Conservation (phyloP, 2,329 filamentous ascomycete genomes). For the Xylaria sp. region DNA sequence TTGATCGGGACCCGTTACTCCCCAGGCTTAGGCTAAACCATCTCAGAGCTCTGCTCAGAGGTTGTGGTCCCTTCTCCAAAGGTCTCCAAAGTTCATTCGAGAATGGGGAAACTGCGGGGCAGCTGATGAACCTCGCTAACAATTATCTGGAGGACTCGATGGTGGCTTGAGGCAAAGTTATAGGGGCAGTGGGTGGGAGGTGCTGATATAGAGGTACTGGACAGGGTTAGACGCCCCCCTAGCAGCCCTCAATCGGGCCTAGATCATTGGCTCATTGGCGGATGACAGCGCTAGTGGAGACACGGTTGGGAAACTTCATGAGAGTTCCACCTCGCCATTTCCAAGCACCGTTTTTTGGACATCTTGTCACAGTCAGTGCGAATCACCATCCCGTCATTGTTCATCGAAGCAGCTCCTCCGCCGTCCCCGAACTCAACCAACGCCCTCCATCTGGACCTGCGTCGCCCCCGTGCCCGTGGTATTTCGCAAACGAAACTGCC, state of each 20-base stretch:
- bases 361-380: slow-evolving; percentile 13
- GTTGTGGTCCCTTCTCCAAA: slow-evolving; percentile 15
- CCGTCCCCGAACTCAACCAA: not conserved
- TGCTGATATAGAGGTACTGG: slow-evolving; percentile 19
- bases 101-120: slow-evolving; percentile 31
- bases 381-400: slow-evolving; percentile 16
- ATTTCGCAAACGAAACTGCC: slow-evolving; percentile 6
- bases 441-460: not conserved
- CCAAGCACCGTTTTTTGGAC: slow-evolving; percentile 24
- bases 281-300: slow-evolving; percentile 18
- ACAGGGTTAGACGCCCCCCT: not conserved
- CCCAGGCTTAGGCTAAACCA: too few species aligned
- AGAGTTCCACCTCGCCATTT: slow-evolving; percentile 31
- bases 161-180: not conserved
- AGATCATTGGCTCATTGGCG: slow-evolving; percentile 19
- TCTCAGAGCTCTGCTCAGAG: too few species aligned
- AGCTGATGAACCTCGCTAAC: slow-evolving; percentile 24
- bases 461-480: slow-evolving; percentile 12
- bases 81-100: slow-evolving; percentile 17
- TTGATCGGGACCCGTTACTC: too few species aligned
- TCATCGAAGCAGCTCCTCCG: slow-evolving; percentile 26
- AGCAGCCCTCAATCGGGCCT: slow-evolving; percentile 22
- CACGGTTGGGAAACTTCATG: slow-evolving; percentile 10
- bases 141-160: not conserved
- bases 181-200: not conserved